Conservation (phyloP, 2,329 filamentous ascomycete species). For the Seiridium unicorne region DNA sequence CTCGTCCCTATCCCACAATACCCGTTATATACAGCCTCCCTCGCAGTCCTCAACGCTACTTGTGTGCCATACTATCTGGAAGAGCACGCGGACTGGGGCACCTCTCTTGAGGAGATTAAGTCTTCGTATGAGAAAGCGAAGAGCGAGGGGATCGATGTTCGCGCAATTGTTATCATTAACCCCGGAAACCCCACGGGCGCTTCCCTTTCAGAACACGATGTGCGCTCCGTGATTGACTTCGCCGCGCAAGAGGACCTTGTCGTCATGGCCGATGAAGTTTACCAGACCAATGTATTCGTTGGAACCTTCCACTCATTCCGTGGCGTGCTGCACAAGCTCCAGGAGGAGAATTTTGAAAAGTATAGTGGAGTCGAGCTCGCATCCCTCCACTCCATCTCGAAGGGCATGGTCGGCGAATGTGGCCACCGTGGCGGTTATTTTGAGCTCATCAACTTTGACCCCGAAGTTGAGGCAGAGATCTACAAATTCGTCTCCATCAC, state of each 20-base stretch:
- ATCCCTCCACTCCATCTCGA: slow-evolving; percentile 89
- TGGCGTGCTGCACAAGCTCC: slow-evolving; percentile 76
- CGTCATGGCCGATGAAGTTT: slow-evolving; percentile 93
- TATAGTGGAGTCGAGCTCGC: slow-evolving; percentile 87
- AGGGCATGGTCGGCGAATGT: slow-evolving; percentile 99
- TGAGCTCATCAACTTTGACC: slow-evolving; percentile 87
- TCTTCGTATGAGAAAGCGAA: slow-evolving; percentile 72
- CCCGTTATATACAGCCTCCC: slow-evolving; percentile 92
- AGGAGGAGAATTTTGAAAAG: slow-evolving; percentile 69
- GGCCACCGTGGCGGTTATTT: slow-evolving; percentile 98
- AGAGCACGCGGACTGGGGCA: slow-evolving; percentile 83
- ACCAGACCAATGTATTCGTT: slow-evolving; percentile 97
- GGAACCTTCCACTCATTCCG: slow-evolving; percentile 97
- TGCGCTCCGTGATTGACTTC: slow-evolving; percentile 82
- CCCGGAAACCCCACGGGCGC: slow-evolving; percentile 96
- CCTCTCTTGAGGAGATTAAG: slow-evolving; percentile 76
- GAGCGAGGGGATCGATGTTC: slow-evolving; percentile 77
- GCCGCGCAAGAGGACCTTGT: slow-evolving; percentile 84
- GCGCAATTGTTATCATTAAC: slow-evolving; percentile 96
- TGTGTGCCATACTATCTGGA: slow-evolving; percentile 94
- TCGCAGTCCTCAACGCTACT: slow-evolving; percentile 79
- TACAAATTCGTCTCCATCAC: slow-evolving; percentile 99
- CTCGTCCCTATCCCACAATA: slow-evolving; percentile 97
- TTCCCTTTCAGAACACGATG: slow-evolving; percentile 74
- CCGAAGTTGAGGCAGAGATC: slow-evolving; percentile 83